phyloP scores from a whole-genome alignment of 2,329 filamentous ascomycete species.

The Macrophomina phaseolina region DNA sequence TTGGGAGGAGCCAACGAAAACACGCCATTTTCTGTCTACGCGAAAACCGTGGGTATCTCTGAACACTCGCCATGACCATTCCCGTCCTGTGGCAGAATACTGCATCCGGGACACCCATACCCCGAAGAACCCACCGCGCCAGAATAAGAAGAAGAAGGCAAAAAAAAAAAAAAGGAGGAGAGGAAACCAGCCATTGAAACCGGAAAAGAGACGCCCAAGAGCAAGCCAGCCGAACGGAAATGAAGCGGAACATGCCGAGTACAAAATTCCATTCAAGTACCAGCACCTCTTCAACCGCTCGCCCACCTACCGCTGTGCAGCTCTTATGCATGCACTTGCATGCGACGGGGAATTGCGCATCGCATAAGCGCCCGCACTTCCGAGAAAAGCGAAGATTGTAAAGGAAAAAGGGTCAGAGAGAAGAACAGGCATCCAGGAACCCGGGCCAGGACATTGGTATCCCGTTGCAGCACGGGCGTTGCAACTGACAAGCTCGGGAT shows the following conservation, averaged over 20 bases:
- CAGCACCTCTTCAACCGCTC: neutral
- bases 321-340: neutral
- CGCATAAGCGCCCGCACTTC: slow-evolving; percentile 12
- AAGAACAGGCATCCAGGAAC: neutral
- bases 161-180: neutral
- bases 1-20: slow-evolving; percentile 10
- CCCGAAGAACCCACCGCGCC: neutral
- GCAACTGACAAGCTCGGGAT: slow-evolving; percentile 10
- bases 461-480: neutral
- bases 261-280: neutral
- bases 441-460: neutral
- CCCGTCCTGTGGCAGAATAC: neutral
- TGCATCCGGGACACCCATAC: neutral
- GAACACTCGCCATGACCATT: slow-evolving; percentile 18
- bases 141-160: neutral
- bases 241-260: slow-evolving; percentile 16
- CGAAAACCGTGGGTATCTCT: slow-evolving; percentile 25
- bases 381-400: neutral
- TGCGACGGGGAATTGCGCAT: slow-evolving; percentile 7
- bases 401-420: neutral
- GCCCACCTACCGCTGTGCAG: neutral
- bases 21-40: slow-evolving; percentile 13
- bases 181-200: neutral
- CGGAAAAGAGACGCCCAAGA: neutral
- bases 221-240: slow-evolving; percentile 8